Percentiles rank a stretch among this genome's conserved stretches.
Conservation (phyloP, 2,329 filamentous ascomycete species). For the Phoma herbarum region DNA sequence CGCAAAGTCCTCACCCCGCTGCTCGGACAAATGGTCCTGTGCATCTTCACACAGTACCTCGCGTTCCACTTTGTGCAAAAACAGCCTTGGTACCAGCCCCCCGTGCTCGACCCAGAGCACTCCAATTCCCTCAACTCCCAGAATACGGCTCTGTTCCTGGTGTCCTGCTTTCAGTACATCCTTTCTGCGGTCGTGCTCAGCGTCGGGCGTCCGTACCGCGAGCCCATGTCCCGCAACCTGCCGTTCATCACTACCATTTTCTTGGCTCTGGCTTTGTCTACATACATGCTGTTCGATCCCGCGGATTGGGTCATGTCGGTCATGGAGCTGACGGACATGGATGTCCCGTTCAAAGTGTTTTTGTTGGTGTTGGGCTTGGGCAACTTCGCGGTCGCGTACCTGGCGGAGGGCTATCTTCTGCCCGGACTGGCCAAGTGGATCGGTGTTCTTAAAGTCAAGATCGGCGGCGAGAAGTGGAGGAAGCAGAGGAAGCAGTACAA, state of each 20-base stretch:
- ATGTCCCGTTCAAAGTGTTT: slow-evolving; percentile 74
- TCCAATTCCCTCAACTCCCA: slow-evolving; percentile 91
- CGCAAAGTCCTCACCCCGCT: slow-evolving; percentile 90
- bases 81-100: slow-evolving; percentile 87
- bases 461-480: slow-evolving; percentile 56
- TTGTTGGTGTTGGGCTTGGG: slow-evolving; percentile 74
- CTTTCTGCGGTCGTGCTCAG: slow-evolving; percentile 87
- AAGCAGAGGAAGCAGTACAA: slow-evolving; percentile 90
- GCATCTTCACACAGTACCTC: slow-evolving; percentile 77
- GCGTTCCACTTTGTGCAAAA: slow-evolving; percentile 77
- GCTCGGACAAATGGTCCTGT: slow-evolving; percentile 86
- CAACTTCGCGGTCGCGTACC: slow-evolving; percentile 75
- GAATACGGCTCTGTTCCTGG: slow-evolving; percentile 88
- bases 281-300: slow-evolving; percentile 83
- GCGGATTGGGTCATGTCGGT: slow-evolving; percentile 71
- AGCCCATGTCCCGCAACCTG: slow-evolving; percentile 79
- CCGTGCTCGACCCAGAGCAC: slow-evolving; percentile 77
- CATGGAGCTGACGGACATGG: slow-evolving; percentile 88
- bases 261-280: slow-evolving; percentile 70
- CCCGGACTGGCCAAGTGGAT: slow-evolving; percentile 72
- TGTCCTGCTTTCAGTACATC: slow-evolving; percentile 95
- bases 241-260: slow-evolving; percentile 84
- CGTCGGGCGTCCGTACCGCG: slow-evolving; percentile 89
- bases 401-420: slow-evolving; percentile 76
- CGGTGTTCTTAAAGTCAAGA: slow-evolving; percentile 68